Percentiles rank a stretch among this genome's conserved stretches.
phyloP scores from a whole-genome alignment of 225 moss, liverwort and hornwort genomes.

The Climacium dendroides region DNA sequence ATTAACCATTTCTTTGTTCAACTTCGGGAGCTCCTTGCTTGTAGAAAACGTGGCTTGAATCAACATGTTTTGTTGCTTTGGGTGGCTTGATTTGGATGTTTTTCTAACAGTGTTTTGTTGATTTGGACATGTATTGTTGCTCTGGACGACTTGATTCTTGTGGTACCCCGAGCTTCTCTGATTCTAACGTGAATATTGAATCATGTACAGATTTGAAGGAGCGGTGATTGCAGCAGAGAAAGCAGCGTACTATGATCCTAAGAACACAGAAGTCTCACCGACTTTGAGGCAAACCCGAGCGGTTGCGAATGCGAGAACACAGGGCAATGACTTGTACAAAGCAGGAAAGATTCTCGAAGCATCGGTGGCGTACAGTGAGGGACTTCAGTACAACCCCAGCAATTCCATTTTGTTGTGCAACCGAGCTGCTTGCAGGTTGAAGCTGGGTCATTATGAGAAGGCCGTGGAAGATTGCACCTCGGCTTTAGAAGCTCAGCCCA shows the following conservation, averaged over 20 bases:
- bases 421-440: constrained; percentile 84
- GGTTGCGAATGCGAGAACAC: constrained; percentile 52
- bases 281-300: constrained; percentile 59
- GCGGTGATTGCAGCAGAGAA: constrained; percentile 80
- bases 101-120: background rate
- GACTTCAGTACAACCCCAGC: constrained; percentile 56
- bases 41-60: background rate
- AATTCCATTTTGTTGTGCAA: constrained; percentile 81
- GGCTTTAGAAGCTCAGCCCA: constrained; percentile 89
- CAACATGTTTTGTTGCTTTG: background rate
- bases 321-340: constrained; percentile 83
- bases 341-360: constrained; percentile 66
- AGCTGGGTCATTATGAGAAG: constrained; percentile 89
- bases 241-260: constrained; percentile 58
- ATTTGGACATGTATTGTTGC: background rate
- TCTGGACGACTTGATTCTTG: background rate
- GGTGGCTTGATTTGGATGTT: background rate
- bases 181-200: background rate
- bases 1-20: background rate
- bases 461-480: constrained; percentile 92
- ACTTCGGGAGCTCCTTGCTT: background rate
- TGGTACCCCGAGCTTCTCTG: background rate
- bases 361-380: constrained; percentile 75
- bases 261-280: constrained; percentile 43
- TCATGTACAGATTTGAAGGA: constrained; percentile 55